Conservation (phyloP, 371 early-diverging fungal genomes). For the Lichtheimia ornata region DNA sequence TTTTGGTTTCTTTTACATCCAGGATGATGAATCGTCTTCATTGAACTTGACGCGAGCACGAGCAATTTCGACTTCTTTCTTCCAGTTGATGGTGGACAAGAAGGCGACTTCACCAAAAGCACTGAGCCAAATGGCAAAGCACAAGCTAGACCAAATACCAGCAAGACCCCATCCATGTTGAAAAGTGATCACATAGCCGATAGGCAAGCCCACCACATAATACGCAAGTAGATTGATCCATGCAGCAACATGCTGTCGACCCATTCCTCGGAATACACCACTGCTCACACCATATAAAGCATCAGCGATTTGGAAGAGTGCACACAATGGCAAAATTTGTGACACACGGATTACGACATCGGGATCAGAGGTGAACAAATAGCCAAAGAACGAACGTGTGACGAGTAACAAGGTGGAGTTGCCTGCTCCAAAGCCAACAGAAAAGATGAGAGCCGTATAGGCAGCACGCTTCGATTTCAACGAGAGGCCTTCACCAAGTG, state of each 20-base stretch:
- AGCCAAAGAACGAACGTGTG: conserved; percentile 54
- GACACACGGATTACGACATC: conserved; percentile 72
- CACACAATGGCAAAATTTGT: conserved; percentile 72
- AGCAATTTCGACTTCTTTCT: conserved; percentile 41
- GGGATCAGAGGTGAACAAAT: conserved; percentile 68
- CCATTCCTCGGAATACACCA: conserved; percentile 75
- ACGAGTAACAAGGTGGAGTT: conserved; percentile 40
- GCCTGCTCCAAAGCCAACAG: conserved; percentile 41
- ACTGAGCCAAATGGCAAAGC: conserved; percentile 54
- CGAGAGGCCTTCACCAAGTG: conserved; percentile 48
- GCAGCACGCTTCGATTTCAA: conserved; percentile 45
- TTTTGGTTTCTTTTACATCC: background rate
- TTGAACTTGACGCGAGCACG: conserved; percentile 31
- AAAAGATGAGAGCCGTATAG: conserved; percentile 47
- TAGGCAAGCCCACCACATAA: conserved; percentile 70
- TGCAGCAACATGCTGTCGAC: conserved; percentile 74
- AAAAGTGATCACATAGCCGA: conserved; percentile 67
- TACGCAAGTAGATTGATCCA: conserved; percentile 67
- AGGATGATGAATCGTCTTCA: conserved; percentile 5
- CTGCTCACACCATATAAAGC: conserved; percentile 68
- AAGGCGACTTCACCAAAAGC: conserved; percentile 42
- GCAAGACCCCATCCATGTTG: conserved; percentile 50
- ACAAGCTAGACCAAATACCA: conserved; percentile 75
- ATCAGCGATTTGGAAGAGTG: conserved; percentile 77
- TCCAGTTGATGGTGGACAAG: conserved; percentile 49